Evolutionary conservation across 2,329 filamentous ascomycete genomes (phyloP), one percentile per base, ranked within the genome.

Genomic region (Microcyclosporella mali): DNA sequence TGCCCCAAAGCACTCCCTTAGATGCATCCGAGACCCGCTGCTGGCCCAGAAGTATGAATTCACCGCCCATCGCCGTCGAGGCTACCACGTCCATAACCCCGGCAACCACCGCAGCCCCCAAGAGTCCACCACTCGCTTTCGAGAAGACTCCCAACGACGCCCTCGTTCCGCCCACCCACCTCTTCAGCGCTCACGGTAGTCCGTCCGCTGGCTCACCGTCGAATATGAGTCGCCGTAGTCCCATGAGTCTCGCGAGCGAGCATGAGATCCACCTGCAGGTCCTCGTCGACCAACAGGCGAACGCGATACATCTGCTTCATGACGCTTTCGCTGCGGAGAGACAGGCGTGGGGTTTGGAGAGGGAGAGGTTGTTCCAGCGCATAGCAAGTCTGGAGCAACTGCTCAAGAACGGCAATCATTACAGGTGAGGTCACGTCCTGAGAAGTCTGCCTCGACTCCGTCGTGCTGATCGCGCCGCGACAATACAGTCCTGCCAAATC

Each of bases 111-210:
- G 16, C 17, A n/a, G 50, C 46, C 9, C 46, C 57, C 16, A 65
- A 63, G 46, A 61, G 57, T 29, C 62, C 62, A 14, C 61, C 62
- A 2, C 50, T 64, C 21, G 62, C 62, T 33, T 65, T 65, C 46
- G 55, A 56, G 15, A 52, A 38, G 15, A 62, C 62, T 2, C 51
- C 61, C 27, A 64, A 64, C 54, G 62, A 65, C 49, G 41, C 56
- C 9, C 56, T 65, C 33, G 51, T 51, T 16, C 53, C 55, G 14
- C 57, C 60, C 2, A 44, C 45, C 18, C 40, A 47, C 30, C 30
- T 42, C 45, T 31, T 19, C 37, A 28, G 30, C 27, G 2, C 40
- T 36, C 31, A 28, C 40, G 31, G 38, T 33, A 41, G 37, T 41
- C 38, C 40, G 18, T 40, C 31, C 10, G 54, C 52, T 8, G 47